These are phyloP conservation scores for Typha latifolia DNA, from an alignment of 176 grass and related monocot species.

Conservation along the genomic window DNA sequence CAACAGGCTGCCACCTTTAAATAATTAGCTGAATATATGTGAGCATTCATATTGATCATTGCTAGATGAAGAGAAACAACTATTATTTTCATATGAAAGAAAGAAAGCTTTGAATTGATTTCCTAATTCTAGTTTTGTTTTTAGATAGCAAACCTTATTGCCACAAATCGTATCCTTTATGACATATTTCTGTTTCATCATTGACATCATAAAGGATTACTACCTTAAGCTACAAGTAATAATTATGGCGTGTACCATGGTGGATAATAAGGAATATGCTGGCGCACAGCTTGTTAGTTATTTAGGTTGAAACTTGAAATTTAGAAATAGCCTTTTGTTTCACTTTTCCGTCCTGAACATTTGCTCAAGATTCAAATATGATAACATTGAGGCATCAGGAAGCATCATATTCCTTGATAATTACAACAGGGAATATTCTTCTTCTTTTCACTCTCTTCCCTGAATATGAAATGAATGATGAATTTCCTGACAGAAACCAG, in stretches of 20 bases:
- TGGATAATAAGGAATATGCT: neutral
- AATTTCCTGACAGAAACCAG: too few relatives aligned
- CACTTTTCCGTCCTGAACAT: too few relatives aligned
- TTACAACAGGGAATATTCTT: too few relatives aligned
- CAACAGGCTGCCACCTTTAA: conserved; percentile 83
- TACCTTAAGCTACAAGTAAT: neutral
- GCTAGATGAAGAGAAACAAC: neutral
- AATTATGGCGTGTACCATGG: neutral
- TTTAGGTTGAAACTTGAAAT: neutral
- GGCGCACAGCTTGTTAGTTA: neutral
- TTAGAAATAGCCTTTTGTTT: too few relatives aligned
- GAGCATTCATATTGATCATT: conserved; percentile 21
- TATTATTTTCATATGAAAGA: neutral
- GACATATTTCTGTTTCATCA: neutral
- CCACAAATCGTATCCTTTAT: neutral
- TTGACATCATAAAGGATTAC: neutral
- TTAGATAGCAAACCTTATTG: neutral
- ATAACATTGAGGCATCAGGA: too few relatives aligned
- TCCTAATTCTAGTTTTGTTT: neutral
- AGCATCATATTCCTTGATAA: too few relatives aligned
- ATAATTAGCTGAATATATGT: conserved; percentile 50
- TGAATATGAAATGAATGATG: too few relatives aligned
- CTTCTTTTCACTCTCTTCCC: too few relatives aligned
- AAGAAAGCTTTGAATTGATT: neutral
- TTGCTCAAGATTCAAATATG: too few relatives aligned